Percentiles rank a stretch among this genome's conserved stretches.
phyloP scores from a whole-genome alignment of 495 filamentous ascomycete genomes.

The Trichoderma virens region DNA sequence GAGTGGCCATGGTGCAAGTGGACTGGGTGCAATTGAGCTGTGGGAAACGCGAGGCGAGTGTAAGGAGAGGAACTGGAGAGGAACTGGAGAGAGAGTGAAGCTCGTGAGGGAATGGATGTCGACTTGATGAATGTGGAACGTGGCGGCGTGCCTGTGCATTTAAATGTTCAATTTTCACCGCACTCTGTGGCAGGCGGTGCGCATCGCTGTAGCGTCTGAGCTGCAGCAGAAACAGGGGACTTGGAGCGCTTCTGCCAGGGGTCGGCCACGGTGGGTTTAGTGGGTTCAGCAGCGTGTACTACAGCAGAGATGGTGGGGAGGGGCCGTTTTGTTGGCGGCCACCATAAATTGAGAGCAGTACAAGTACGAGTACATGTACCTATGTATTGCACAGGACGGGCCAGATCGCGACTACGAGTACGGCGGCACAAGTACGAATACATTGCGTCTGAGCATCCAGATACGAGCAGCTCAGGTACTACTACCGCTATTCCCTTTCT shows the following conservation, averaged over 20 bases:
- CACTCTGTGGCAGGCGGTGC: constrained; percentile 8
- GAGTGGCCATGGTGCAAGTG: constrained; percentile 62
- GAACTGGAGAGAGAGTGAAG: constrained; percentile 10
- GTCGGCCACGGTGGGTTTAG: not conserved
- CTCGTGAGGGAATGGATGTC: not conserved
- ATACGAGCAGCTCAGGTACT: not conserved
- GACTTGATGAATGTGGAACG: not conserved
- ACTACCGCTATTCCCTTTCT: too few species aligned
- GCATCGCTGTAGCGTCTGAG: constrained; percentile 13
- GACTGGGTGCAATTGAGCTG: constrained; percentile 7
- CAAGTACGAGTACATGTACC: too few species aligned
- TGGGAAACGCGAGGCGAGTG: not conserved
- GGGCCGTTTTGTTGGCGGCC: too few species aligned
- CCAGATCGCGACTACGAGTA: constrained; percentile 9
- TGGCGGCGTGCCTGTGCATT: not conserved
- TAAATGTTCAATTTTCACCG: constrained; percentile 11
- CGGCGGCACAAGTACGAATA: not conserved
- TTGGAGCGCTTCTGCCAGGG: constrained; percentile 14
- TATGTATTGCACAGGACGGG: too few species aligned
- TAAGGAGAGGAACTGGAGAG: constrained; percentile 13
- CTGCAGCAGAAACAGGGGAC: constrained; percentile 13
- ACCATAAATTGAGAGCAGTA: too few species aligned
- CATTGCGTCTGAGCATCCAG: not conserved
- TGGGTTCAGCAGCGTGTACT: not conserved
- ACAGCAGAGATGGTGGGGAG: not conserved